A percentile compares a stretch with the other conserved stretches of the same genome.
phyloP scores from a whole-genome alignment of 2,329 filamentous ascomycete genomes.

The Cyphellophora attinorum region DNA sequence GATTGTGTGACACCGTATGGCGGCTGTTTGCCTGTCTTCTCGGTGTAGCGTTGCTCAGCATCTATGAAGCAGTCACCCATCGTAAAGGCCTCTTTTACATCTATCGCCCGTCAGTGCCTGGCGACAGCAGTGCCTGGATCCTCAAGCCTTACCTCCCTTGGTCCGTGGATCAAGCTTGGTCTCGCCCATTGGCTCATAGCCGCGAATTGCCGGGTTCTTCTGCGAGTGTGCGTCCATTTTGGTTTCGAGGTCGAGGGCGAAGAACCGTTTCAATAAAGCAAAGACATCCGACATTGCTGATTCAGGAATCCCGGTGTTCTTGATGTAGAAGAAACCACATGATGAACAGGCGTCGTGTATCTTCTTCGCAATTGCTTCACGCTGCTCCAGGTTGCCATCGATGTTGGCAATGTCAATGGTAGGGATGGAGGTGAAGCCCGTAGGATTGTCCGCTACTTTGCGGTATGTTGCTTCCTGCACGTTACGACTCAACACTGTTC shows the following conservation, averaged over 20 bases:
- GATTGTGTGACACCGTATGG: slow-evolving; percentile 21
- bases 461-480: slow-evolving; percentile 22
- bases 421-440: slow-evolving; percentile 22
- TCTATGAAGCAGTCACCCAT: slow-evolving; percentile 29
- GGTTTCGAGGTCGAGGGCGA: slow-evolving; percentile 21
- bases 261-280: slow-evolving; percentile 21
- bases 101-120: not conserved
- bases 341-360: slow-evolving; percentile 1
- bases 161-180: slow-evolving; percentile 23
- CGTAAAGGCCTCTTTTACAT: slow-evolving; percentile 25
- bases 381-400: slow-evolving; percentile 14
- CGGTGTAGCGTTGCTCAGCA: slow-evolving; percentile 26
- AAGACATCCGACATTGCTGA: slow-evolving; percentile 17
- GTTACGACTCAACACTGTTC: too few species aligned
- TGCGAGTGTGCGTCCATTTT: slow-evolving; percentile 28
- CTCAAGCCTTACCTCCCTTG: slow-evolving; percentile 18
- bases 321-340: slow-evolving; percentile 20
- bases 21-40: slow-evolving; percentile 18
- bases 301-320: slow-evolving; percentile 17
- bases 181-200: slow-evolving; percentile 27
- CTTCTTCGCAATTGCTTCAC: slow-evolving; percentile 18
- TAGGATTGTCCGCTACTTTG: slow-evolving; percentile 15
- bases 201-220: slow-evolving; percentile 22
- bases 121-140: not conserved
- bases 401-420: slow-evolving; percentile 21